Evolutionary conservation across 2,329 filamentous ascomycete genomes (phyloP).

Genomic region (Venturia nashicola): DNA sequence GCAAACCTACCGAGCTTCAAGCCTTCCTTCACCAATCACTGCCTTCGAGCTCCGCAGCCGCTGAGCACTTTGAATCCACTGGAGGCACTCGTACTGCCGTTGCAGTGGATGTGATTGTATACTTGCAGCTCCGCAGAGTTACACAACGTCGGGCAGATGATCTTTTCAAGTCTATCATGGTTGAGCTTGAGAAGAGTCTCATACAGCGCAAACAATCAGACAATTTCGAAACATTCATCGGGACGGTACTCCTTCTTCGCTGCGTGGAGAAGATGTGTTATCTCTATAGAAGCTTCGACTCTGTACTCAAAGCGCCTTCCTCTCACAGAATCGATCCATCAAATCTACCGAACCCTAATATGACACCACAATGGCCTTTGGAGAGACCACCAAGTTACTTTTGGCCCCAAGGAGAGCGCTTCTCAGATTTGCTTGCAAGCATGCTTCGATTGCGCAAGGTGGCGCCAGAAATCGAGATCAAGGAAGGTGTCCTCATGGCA

Average conservation of each 20-base stretch:
- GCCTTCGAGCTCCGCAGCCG: slow-evolving; percentile 5
- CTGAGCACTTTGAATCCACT: slow-evolving; percentile 8
- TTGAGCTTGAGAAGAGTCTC: slow-evolving; percentile 47
- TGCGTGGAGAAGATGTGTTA: slow-evolving; percentile 49
- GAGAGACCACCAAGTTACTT: slow-evolving; percentile 39
- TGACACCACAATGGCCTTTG: slow-evolving; percentile 35
- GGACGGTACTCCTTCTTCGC: slow-evolving; percentile 44
- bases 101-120: background rate
- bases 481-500: slow-evolving; percentile 2
- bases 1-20: slow-evolving; percentile 16
- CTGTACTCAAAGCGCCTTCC: background rate
- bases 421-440: slow-evolving; percentile 45
- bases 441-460: slow-evolving; percentile 44
- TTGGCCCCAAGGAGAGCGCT: slow-evolving; percentile 44
- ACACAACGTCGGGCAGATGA: slow-evolving; percentile 15
- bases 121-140: slow-evolving; percentile 5
- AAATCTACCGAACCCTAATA: background rate
- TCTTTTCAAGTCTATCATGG: slow-evolving; percentile 43
- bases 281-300: slow-evolving; percentile 43
- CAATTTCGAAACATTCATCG: slow-evolving; percentile 47
- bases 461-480: slow-evolving; percentile 23
- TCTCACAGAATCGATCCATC: background rate
- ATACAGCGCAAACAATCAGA: slow-evolving; percentile 45
- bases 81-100: background rate
- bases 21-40: background rate